Percentiles rank a stretch among this genome's conserved stretches.
Conservation (phyloP, 2,329 filamentous ascomycete genomes). For the Sordariomycetes sp. region DNA sequence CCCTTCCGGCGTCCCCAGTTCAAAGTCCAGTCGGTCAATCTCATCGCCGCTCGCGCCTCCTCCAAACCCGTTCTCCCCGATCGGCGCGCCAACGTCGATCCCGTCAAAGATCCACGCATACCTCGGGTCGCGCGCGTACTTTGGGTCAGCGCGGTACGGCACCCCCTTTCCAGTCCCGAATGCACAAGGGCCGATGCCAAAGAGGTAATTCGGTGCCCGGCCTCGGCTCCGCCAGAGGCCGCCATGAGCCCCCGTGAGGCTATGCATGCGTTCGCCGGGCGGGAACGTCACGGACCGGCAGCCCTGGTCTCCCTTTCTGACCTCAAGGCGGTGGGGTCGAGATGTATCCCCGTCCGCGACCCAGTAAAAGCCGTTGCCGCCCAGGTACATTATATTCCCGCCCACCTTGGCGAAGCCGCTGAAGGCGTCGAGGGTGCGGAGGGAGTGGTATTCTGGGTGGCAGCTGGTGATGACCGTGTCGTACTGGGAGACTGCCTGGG, state of each 20-base stretch:
- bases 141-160: constrained; percentile 7
- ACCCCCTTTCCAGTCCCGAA: constrained; percentile 16
- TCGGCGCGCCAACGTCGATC: constrained; percentile 8
- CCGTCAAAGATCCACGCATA: constrained; percentile 10
- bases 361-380: constrained; percentile 24
- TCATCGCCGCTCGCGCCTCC: constrained; percentile 19
- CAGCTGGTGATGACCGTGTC: constrained; percentile 15
- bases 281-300: constrained; percentile 15
- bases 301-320: constrained; percentile 18
- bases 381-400: constrained; percentile 21
- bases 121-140: constrained; percentile 6
- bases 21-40: constrained; percentile 18
- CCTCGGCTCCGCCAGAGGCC: constrained; percentile 19
- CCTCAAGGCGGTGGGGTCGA: constrained; percentile 17
- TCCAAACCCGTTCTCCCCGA: constrained; percentile 13
- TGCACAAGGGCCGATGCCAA: constrained; percentile 16
- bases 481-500: constrained; percentile 9
- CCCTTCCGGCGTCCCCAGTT: constrained; percentile 15
- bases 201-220: constrained; percentile 15
- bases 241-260: constrained; percentile 15
- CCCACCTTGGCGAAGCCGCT: constrained; percentile 14
- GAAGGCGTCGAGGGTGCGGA: constrained; percentile 14
- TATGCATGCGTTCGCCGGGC: constrained; percentile 15
- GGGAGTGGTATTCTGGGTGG: constrained; percentile 20
- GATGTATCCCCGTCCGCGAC: constrained; percentile 10